Evolutionary conservation across 495 filamentous ascomycete genomes (phyloP).

Genomic region (Penicillium macrosclerotiorum): DNA sequence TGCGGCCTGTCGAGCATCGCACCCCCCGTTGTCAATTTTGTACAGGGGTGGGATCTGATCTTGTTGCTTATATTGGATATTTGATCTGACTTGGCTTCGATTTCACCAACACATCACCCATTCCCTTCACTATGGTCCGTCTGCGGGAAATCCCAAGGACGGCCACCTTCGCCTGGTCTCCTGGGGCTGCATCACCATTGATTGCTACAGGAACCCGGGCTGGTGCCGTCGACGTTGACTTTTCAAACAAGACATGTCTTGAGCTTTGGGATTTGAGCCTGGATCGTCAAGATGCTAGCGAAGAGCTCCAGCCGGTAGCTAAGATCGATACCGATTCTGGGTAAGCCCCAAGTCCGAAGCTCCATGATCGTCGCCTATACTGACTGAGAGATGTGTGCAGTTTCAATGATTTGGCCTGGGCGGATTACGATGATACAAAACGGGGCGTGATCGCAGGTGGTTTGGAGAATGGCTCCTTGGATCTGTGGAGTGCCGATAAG

Average conservation of each 20-base stretch:
- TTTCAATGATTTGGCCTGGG: slow-evolving; percentile 97
- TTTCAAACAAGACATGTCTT: slow-evolving; percentile 94
- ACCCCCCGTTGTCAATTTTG: slow-evolving; percentile 26
- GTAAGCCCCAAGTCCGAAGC: slow-evolving; percentile 44
- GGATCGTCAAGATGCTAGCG: slow-evolving; percentile 66
- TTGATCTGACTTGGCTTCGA: slow-evolving; percentile 15
- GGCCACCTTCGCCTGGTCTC: slow-evolving; percentile 95
- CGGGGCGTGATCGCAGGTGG: slow-evolving; percentile 90
- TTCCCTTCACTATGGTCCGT: slow-evolving; percentile 73
- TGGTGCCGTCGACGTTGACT: slow-evolving; percentile 93
- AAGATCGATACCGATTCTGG: slow-evolving; percentile 87
- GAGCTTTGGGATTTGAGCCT: slow-evolving; percentile 94
- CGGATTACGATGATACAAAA: slow-evolving; percentile 69
- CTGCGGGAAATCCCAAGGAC: slow-evolving; percentile 94
- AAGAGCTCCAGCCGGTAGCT: slow-evolving; percentile 81
- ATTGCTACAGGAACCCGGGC: slow-evolving; percentile 94
- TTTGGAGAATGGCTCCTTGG: slow-evolving; percentile 92
- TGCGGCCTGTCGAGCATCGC: slow-evolving; percentile 22
- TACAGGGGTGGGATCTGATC: slow-evolving; percentile 25
- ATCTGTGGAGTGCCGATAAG: slow-evolving; percentile 93
- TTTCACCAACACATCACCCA: slow-evolving; percentile 22
- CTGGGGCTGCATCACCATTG: slow-evolving; percentile 68
- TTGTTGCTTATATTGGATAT: slow-evolving; percentile 17
- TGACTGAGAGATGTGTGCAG: slow-evolving; percentile 42
- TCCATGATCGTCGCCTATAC: neutral